These are phyloP conservation scores for Colletotrichum coccodes DNA, from an alignment of 2,329 filamentous ascomycete species.

Conservation along the genomic window DNA sequence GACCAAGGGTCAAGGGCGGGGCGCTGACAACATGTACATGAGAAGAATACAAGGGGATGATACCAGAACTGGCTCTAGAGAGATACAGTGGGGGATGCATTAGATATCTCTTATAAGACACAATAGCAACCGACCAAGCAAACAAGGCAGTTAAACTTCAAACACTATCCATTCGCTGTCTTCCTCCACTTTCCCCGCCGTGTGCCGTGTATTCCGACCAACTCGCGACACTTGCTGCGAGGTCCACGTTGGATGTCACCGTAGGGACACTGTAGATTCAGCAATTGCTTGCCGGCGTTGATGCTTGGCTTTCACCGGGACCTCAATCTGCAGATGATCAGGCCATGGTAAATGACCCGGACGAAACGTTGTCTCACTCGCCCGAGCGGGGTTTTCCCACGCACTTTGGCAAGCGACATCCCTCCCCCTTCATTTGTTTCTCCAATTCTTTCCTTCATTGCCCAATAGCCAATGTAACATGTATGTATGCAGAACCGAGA, in stretches of 20 bases:
- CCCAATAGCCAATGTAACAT: not conserved
- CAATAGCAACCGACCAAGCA: conserved; percentile 11
- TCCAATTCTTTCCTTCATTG: not conserved
- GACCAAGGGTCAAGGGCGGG: not conserved
- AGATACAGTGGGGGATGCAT: conserved; percentile 23
- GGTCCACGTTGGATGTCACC: not conserved
- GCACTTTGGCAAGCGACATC: not conserved
- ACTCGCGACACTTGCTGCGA: not conserved
- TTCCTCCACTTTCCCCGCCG: not conserved
- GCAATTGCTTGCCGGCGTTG: not conserved
- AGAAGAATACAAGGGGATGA: not conserved
- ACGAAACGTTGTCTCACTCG: conserved; percentile 23
- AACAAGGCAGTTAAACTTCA: conserved; percentile 7
- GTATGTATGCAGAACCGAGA: not conserved
- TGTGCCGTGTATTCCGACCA: not conserved
- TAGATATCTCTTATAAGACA: conserved; percentile 8
- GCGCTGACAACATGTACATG: not conserved
- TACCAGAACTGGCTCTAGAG: conserved; percentile 20
- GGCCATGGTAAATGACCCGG: conserved; percentile 17
- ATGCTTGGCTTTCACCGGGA: conserved; percentile 21
- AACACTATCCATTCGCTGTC: too few relatives aligned
- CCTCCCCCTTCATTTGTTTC: conserved; percentile 10
- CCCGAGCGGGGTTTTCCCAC: conserved; percentile 18
- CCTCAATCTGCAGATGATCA: conserved; percentile 31
- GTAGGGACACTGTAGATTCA: not conserved